Evolutionary conservation across 2,329 filamentous ascomycete genomes (phyloP), one percentile per base, ranked within the genome.

Genomic region (Arthrobotrys sinensis): DNA sequence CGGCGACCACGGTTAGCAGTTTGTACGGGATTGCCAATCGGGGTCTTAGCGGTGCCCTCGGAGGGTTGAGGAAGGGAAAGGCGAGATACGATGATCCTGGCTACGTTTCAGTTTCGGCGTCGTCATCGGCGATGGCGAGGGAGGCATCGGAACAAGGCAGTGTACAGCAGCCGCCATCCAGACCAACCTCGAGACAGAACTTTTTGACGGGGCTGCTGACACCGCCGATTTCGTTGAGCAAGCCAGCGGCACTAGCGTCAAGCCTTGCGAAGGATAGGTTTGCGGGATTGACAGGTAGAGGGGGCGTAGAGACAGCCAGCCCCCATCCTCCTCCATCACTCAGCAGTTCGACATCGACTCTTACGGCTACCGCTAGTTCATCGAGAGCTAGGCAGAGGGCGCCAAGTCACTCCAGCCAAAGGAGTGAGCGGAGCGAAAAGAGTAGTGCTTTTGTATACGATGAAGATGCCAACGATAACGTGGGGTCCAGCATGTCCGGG

Each of bases 121-220:
- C 80, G 67, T 72, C 80, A 4, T 78, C 80, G 62, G 71, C 79
- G 14, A 81, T 79, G 63, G 81, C 81, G 60, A 69, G 80, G 55
- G 81, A 76, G 50, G 66, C 48, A 5, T 81, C 80, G 28, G 80
- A 79, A 10, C 80, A 80, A 65, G 80, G 80, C 2, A 79, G 78
- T 24, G 50, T 46, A 19, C 65, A 76, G 12, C 79, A 79, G 52
- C 72, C 79, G 11, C 66, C 80, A 24, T 80, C 81, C 36, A 77
- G 81, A 21, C 80, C 81, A n/a, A 77, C 78, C 2, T 82, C 81
- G 40, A 34, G 76, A 57, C 76, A 73, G 55, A 79, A 73, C 63
- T 82, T 82, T 45, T 52, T 82, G 40, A 80, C 77, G 24, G 80
- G 80, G 28, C 79, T 82, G 19, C 80, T 82, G n/a, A 77, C 81